These are phyloP conservation scores for Alternaria sp. DNA, from an alignment of 2,329 filamentous ascomycete species.

Conservation along the genomic window DNA sequence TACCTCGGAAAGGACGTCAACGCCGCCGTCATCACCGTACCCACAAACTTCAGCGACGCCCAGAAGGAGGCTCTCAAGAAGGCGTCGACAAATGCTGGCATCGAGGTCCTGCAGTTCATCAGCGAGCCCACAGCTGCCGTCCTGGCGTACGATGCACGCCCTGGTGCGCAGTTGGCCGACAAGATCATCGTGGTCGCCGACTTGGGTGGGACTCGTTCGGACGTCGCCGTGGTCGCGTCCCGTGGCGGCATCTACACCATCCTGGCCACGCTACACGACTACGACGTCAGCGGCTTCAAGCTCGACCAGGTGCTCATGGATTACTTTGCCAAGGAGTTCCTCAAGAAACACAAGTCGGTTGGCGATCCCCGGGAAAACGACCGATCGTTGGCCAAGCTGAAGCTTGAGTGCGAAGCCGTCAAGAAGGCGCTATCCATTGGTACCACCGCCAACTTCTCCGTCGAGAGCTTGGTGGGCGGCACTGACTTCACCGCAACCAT, in stretches of 20 bases:
- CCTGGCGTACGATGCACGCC: slow-evolving; percentile 88
- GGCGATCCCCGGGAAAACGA: slow-evolving; percentile 81
- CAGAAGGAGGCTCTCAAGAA: slow-evolving; percentile 83
- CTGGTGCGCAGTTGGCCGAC: slow-evolving; percentile 77
- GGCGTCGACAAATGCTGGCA: slow-evolving; percentile 78
- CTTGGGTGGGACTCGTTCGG: slow-evolving; percentile 89
- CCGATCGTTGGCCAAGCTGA: slow-evolving; percentile 87
- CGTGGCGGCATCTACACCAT: slow-evolving; percentile 96
- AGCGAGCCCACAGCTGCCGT: slow-evolving; percentile 88
- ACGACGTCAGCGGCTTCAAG: slow-evolving; percentile 85
- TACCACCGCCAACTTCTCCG: slow-evolving; percentile 86
- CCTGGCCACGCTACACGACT: slow-evolving; percentile 92
- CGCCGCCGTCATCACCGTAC: slow-evolving; percentile 92
- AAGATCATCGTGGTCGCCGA: slow-evolving; percentile 93
- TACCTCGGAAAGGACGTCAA: slow-evolving; percentile 93
- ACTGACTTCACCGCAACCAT: slow-evolving; percentile 91
- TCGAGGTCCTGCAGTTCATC: slow-evolving; percentile 93
- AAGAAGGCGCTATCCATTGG: slow-evolving; percentile 93
- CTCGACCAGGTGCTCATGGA: slow-evolving; percentile 93
- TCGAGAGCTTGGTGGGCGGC: slow-evolving; percentile 88
- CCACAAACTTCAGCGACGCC: slow-evolving; percentile 88
- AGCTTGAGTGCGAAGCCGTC: slow-evolving; percentile 86
- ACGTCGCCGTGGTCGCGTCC: slow-evolving; percentile 88
- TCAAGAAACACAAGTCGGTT: slow-evolving; percentile 86
- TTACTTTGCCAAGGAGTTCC: slow-evolving; percentile 97